Evolutionary conservation across 1,139 yeast species (phyloP).

Genomic region (Hanseniaspora uvarum): DNA sequence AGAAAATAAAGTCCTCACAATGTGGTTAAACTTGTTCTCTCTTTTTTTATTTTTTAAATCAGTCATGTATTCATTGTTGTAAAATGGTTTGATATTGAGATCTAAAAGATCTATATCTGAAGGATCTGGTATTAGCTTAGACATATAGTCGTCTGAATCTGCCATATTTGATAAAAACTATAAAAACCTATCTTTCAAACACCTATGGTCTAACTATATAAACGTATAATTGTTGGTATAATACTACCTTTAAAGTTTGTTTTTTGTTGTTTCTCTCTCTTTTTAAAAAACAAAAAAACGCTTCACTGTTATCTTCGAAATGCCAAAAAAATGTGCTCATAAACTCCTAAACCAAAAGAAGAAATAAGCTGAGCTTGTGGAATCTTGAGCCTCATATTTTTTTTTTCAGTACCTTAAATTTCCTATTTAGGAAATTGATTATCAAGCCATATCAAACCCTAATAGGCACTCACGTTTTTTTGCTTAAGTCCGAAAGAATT

Average conservation of each 20-base stretch:
- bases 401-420: background rate
- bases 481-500: slow-evolving; percentile 5
- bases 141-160: background rate
- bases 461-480: too few species aligned
- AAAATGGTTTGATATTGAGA: background rate
- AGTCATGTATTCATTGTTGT: background rate
- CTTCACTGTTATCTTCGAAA: background rate
- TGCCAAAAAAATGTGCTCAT: background rate
- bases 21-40: slow-evolving; percentile 22
- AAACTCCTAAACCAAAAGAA: background rate
- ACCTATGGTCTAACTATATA: too few species aligned
- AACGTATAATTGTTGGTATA: too few species aligned
- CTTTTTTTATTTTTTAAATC: background rate
- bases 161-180: background rate
- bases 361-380: background rate
- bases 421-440: background rate
- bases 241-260: background rate
- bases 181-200: too few species aligned
- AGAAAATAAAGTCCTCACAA: slow-evolving; percentile 37
- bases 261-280: background rate
- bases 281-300: background rate
- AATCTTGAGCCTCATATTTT: background rate
- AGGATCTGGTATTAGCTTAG: background rate
- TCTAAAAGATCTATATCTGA: background rate
- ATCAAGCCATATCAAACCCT: too few species aligned